Base-by-base conservation (phyloP, 108 stramenopile species). In the Schizochytrium sp. region DNA sequence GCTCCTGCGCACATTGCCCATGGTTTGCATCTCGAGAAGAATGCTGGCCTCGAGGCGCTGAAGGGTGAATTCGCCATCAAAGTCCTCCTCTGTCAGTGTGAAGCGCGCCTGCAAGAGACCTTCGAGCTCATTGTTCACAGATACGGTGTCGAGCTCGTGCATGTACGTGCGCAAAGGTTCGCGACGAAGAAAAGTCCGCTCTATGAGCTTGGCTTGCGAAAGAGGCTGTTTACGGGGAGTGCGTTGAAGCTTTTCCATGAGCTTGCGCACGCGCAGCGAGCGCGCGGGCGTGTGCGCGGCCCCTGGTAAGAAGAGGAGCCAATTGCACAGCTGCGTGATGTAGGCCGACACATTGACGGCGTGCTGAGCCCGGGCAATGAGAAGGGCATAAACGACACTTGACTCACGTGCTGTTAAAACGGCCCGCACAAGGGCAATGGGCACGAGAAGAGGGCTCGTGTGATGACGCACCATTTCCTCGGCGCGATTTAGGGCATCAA, bases 381-480 rank as follows among this genome's bases (percentile, higher is more conserved):
- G 45, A 6, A 83, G 19, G 45, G 76, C 76, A 23, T 53, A 83
- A 45, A 83, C 76, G 48, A 83, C n/a, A 45, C 48, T 6, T 12
- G 76, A 53, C 12, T 53, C 76, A 1, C 51, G 76, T 45, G 19
- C 51, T 12, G 76, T 83, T 6, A 83, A 45, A n/a, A 83, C 76
- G 19, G 76, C 76, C 0, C 76, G 76, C 44, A 23, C 51, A 12
- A 83, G 6, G n/a, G 76, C 76, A 53, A 83, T 53, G 1, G 76
- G 76, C 2, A 53, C 76, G 25, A 83, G 76, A 23, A 53, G 76
- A 8, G 48, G 48, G 4, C 76, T 83, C 25, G 51, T 47, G n/a
- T 83, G 76, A 4, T 83, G 63, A 34, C 76, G 76, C n/a, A 83
- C 76, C 76, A 83, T 83, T 53, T 83, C 76, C 51, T 83, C 76